Base-by-base conservation (phyloP, 73 alveolate species). In the Stentor coeruleus region DNA sequence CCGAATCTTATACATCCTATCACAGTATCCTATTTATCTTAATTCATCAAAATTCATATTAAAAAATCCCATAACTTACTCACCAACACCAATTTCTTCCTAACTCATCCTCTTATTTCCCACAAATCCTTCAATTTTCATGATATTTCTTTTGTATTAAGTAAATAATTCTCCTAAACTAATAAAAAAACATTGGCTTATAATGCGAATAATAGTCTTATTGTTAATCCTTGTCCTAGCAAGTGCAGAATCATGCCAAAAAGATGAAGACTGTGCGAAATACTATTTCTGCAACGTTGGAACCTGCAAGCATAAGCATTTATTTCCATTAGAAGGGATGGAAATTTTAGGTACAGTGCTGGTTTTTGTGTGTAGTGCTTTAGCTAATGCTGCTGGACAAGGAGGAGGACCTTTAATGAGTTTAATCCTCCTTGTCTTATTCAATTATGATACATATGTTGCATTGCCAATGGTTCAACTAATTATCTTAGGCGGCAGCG, bases 391-490 rank as follows among this genome's bases (percentile, higher is more conserved):
- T 31, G 79, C 40, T 2, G 79, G 79, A 33, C n/a, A 20, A 11
- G 79, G 79, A 20, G 79, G 79, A 1, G 37, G 79, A 26, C 37
- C 79, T 20, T 20, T 66, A 1, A 66, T 66, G 79, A 66, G 20
- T 66, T 26, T 31, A 28, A 20, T 66, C 37, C 39, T 66, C 49
- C 39, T 66, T 26, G n/a, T 66, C n/a, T 20, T 66, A 0, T 66
- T 66, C 2, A 66, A 66, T 40, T 66, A 20, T 31, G 79, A 66
- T 20, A 66, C 79, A 26, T 26, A 66, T 31, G 37, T 66, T 26
- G 79, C 15, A 2, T 11, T 66, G n/a, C 79, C 79, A 15, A 66
- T 66, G 37, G 79, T 66, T 20, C 79, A 66, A 40, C n/a, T 66
- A 20, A 75, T 75, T 3, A 75, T 75, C 14, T 20, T 75, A 28